Evolutionary conservation across 108 stramenopile genomes (phyloP).

Genomic region (Epithemia pelagica): DNA sequence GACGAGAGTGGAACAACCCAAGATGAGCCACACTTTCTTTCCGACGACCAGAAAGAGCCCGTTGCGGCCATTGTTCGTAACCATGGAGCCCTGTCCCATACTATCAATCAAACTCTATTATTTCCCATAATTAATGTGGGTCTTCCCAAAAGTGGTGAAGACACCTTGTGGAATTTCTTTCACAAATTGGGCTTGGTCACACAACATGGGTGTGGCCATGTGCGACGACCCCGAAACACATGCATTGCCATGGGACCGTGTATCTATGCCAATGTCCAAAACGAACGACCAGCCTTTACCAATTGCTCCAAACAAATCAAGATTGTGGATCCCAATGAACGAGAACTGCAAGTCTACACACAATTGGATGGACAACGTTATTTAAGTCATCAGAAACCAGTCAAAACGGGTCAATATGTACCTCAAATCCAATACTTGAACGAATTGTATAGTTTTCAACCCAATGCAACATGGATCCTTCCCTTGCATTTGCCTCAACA

Average conservation of each 20-base stretch:
- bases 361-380: background rate
- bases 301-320: conserved; percentile 1
- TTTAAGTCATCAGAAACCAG: background rate
- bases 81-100: too few species aligned
- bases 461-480: conserved; percentile 26
- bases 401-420: conserved; percentile 17
- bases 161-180: conserved; percentile 25
- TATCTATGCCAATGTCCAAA: conserved; percentile 19
- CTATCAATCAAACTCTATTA: too few species aligned
- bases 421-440: conserved; percentile 23
- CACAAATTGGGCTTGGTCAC: conserved; percentile 13
- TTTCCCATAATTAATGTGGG: conserved; percentile 23
- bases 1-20: too few species aligned
- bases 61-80: background rate
- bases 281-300: conserved; percentile 7
- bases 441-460: conserved; percentile 11
- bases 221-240: conserved; percentile 7
- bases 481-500: conserved; percentile 6
- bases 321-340: background rate
- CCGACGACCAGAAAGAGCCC: background rate
- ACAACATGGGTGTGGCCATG: conserved; percentile 21
- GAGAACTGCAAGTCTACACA: background rate
- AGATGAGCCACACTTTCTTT: too few species aligned
- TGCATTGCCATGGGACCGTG: background rate
- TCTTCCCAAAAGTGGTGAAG: conserved; percentile 23